Evolutionary conservation across 1,139 yeast species (phyloP), one percentile per base, ranked within the genome.

Genomic region (Saccharomyces hybrid): DNA sequence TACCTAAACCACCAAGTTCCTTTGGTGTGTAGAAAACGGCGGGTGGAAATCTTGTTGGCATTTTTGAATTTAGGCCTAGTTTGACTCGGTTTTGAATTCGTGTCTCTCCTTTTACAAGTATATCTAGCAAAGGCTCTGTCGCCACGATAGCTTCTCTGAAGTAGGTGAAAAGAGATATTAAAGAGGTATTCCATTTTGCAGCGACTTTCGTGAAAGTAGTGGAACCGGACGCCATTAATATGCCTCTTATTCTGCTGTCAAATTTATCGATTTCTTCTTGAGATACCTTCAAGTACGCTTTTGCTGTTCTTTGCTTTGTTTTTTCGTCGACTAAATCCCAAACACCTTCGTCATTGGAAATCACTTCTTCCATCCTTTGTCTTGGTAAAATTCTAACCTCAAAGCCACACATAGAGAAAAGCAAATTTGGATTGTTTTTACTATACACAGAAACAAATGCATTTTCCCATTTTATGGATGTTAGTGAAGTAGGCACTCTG

Each of bases 21-120:
- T 90, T 93, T 0, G 99, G 99, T 0, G 99, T 89, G 68, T 95
- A 95, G 63, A 95, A 95, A 0, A 95, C 99, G 2, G 97, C 98
- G 0, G 99, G 99, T 2, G 99, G 99, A 73, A 95, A 95, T 54
- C 99, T 78, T 0, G 96, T 84, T 0, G 99, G 99, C 99, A 95
- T 95, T 71, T 95, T 95, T 7, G 98, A 91, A 66, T 95, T 95
- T 58, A 95, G 77, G 0, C 99, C 99, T 75, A 93, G 81, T 68
- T 95, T 95, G 26, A 95, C 96, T 61, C 96, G 78, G 54, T 93
- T 95, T 69, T 95, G 99, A 52, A 95, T 86, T 66, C 88, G 86
- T 1, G 97, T 91, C 67, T 95, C 99, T 63, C 96, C 83, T 65
- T 88, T 88, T 8, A 93, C 99, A 51, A 95, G 74, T 1, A 84